Conservation (phyloP, 2,329 filamentous ascomycete genomes). For the Alternaria triticina region DNA sequence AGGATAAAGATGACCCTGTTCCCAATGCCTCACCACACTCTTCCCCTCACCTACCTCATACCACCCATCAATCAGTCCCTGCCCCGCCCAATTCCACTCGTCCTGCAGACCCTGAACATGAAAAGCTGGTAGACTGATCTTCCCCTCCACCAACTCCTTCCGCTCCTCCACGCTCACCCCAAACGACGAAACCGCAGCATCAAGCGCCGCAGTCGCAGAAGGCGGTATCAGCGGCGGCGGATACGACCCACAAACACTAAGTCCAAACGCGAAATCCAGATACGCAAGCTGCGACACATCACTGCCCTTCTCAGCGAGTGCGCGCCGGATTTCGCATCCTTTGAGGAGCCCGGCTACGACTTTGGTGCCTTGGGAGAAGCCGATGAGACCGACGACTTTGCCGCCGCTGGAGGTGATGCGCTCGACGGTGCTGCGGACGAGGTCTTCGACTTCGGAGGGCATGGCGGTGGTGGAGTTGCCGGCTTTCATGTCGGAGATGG, state of each 20-base stretch:
- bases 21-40: conserved; percentile 31
- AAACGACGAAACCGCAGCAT: background rate
- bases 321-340: conserved; percentile 25
- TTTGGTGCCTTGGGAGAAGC: conserved; percentile 45
- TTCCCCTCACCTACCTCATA: conserved; percentile 34
- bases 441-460: conserved; percentile 26
- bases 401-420: conserved; percentile 21
- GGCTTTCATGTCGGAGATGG: conserved; percentile 20
- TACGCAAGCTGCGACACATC: conserved; percentile 5
- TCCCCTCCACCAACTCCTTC: conserved; percentile 15
- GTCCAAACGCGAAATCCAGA: conserved; percentile 26
- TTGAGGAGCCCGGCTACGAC: conserved; percentile 42
- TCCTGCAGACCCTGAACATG: conserved; percentile 44
- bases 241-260: conserved; percentile 36
- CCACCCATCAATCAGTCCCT: conserved; percentile 35
- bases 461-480: conserved; percentile 19
- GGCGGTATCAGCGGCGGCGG: conserved; percentile 39
- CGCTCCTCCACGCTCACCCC: conserved; percentile 8
- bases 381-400: conserved; percentile 38
- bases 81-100: conserved; percentile 44
- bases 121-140: conserved; percentile 37
- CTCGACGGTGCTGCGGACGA: conserved; percentile 25
- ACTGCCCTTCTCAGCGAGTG: conserved; percentile 7
- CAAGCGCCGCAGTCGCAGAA: conserved; percentile 9
- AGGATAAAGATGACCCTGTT: conserved; percentile 49